Percentiles rank a stretch among this genome's conserved stretches.
These are phyloP conservation scores for Nemania diffusa DNA, from an alignment of 2,329 filamentous ascomycete genomes.

Conservation along the genomic window DNA sequence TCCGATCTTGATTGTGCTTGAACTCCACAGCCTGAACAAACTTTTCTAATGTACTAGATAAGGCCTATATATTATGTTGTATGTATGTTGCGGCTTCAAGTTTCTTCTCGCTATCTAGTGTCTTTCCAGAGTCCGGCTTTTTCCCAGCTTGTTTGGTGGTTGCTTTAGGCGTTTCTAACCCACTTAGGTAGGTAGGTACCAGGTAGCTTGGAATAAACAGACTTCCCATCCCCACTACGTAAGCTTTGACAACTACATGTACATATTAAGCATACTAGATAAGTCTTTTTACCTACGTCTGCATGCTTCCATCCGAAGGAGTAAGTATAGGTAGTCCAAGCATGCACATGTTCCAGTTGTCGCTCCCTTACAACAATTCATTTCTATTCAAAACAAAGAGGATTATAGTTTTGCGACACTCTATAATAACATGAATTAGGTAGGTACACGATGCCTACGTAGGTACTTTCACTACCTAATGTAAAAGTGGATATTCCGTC, in stretches of 20 bases:
- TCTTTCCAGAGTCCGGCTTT: not conserved
- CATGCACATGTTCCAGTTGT: not conserved
- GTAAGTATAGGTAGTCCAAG: not conserved
- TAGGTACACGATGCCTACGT: not conserved
- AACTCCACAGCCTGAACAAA: not conserved
- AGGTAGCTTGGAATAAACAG: not conserved
- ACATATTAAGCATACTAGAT: not conserved
- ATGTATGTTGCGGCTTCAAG: not conserved
- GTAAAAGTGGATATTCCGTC: not conserved
- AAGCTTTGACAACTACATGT: not conserved
- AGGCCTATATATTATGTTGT: not conserved
- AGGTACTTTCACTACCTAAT: not conserved
- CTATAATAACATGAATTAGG: not conserved
- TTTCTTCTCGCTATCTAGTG: not conserved
- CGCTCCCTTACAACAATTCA: not conserved
- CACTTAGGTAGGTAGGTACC: not conserved
- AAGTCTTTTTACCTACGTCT: too few species aligned
- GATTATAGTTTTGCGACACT: not conserved
- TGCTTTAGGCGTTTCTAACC: not conserved
- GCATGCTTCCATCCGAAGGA: not conserved
- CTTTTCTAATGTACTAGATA: too few species aligned
- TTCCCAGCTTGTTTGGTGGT: not conserved
- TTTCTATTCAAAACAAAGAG: not conserved
- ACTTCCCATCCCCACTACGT: not conserved
- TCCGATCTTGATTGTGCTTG: slow-evolving; percentile 3